A percentile compares a stretch with the other conserved stretches of the same genome.
phyloP scores from a whole-genome alignment of 805 yeast species.

The Torulaspora delbrueckii region DNA sequence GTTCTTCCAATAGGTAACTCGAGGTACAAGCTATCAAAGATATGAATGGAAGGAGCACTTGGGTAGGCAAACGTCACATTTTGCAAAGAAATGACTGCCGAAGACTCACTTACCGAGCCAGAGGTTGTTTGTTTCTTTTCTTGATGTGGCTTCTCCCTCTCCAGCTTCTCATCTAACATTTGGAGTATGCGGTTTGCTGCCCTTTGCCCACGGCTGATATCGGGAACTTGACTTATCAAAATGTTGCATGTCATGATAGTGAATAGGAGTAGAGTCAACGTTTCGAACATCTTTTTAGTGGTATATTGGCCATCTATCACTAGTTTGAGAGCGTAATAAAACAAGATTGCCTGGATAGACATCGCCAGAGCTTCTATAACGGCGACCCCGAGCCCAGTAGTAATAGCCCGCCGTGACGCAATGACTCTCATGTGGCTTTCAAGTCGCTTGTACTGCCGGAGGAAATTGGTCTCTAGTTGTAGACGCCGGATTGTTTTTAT shows the following conservation, averaged over 20 bases:
- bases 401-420: slow-evolving; percentile 51
- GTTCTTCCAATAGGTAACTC: slow-evolving; percentile 43
- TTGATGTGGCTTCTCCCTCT: slow-evolving; percentile 7
- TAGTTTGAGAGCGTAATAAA: slow-evolving; percentile 75
- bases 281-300: slow-evolving; percentile 55
- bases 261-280: slow-evolving; percentile 67
- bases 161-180: slow-evolving; percentile 29
- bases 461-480: slow-evolving; percentile 48
- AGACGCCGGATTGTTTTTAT: slow-evolving; percentile 61
- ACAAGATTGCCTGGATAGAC: slow-evolving; percentile 63
- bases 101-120: neutral
- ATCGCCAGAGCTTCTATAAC: slow-evolving; percentile 49
- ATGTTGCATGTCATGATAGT: slow-evolving; percentile 61
- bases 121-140: slow-evolving; percentile 1
- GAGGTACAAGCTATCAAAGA: slow-evolving; percentile 44
- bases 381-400: slow-evolving; percentile 66
- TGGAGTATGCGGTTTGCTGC: slow-evolving; percentile 54
- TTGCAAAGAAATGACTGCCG: slow-evolving; percentile 37
- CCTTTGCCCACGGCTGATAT: slow-evolving; percentile 71
- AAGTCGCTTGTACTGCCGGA: slow-evolving; percentile 32
- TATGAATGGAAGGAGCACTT: slow-evolving; percentile 23
- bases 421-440: slow-evolving; percentile 33
- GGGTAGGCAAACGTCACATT: slow-evolving; percentile 51
- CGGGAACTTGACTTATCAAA: slow-evolving; percentile 66
- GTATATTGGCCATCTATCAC: slow-evolving; percentile 55